Conservation (phyloP, 371 early-diverging fungal genomes). For the Blakeslea trispora region DNA sequence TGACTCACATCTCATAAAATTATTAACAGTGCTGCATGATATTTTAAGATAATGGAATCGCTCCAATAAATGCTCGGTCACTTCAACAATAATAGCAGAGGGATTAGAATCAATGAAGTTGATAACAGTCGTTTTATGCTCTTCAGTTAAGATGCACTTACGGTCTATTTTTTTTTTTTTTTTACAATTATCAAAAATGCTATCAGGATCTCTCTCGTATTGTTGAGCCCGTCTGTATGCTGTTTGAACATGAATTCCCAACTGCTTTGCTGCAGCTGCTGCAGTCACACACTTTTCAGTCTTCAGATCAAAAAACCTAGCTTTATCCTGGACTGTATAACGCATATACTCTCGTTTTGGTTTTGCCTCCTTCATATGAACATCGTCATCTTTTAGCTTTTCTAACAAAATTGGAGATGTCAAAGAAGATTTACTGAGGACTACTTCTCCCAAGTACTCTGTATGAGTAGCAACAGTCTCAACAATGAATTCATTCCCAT, state of each 20-base stretch:
- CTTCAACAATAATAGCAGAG: no score
- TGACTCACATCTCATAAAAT: no score
- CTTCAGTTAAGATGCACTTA: no score
- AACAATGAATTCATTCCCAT: constrained; percentile 10
- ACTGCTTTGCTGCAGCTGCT: constrained; percentile 26
- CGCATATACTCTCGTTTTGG: constrained; percentile 16
- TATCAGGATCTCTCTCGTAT: constrained; percentile 18
- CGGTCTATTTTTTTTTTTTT: no score
- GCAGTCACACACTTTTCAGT: constrained; percentile 24
- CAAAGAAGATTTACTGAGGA: no score
- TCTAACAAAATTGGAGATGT: constrained; percentile 16
- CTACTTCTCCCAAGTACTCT: constrained; percentile 11
- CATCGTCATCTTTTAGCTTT: constrained; percentile 18
- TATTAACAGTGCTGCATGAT: no score
- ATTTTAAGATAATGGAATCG: no score
- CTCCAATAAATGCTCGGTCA: no score
- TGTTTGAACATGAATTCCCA: constrained; percentile 36
- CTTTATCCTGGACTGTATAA: no score
- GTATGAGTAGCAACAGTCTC: constrained; percentile 14
- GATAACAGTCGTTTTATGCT: no score
- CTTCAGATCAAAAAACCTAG: constrained; percentile 15
- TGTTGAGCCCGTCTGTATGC: constrained; percentile 20
- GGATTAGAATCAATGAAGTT: no score
- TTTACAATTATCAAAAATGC: constrained; percentile 21
- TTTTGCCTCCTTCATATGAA: constrained; percentile 15